Conservation (phyloP, 1,284 basidiomycete genomes). For the Leccinum fuscescens region DNA sequence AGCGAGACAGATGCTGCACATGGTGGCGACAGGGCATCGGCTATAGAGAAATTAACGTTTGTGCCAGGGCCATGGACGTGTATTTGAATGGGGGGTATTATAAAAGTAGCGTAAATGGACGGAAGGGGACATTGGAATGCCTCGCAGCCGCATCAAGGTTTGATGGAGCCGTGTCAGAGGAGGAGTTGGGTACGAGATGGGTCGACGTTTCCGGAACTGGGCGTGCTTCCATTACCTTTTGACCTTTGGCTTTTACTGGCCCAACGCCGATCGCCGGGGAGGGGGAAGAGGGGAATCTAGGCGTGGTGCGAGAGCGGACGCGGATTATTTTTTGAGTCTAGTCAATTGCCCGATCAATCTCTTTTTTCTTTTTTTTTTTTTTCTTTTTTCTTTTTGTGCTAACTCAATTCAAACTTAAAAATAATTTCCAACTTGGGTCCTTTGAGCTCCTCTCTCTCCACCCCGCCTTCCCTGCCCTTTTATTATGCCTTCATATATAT, state of each 20-base stretch:
- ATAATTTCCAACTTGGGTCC: conserved; percentile 25
- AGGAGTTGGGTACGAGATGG: not conserved
- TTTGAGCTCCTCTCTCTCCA: conserved; percentile 17
- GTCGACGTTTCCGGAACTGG: conserved; percentile 8
- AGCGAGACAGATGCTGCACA: conserved; percentile 7
- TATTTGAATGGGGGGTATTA: conserved; percentile 8
- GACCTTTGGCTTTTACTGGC: conserved; percentile 16
- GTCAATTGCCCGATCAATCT: not conserved
- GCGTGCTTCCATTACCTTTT: conserved; percentile 23
- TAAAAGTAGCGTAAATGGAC: conserved; percentile 9
- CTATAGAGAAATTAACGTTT: conserved; percentile 22
- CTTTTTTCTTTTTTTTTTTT: not conserved
- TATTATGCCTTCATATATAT: conserved; percentile 28
- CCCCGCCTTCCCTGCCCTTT: conserved; percentile 13
- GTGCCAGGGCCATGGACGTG: not conserved
- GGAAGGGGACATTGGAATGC: conserved; percentile 6
- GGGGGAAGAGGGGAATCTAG: not conserved
- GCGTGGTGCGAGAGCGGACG: not conserved
- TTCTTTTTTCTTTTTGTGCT: conserved; percentile 2
- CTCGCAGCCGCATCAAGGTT: conserved; percentile 27
- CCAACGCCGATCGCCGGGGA: conserved; percentile 22
- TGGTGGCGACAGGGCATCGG: conserved; percentile 5
- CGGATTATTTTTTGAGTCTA: not conserved
- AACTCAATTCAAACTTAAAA: conserved; percentile 42
- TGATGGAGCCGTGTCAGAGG: conserved; percentile 20